These are phyloP conservation scores for Martiniozyma asiatica DNA, from an alignment of 1,139 yeast species.

Conservation along the genomic window DNA sequence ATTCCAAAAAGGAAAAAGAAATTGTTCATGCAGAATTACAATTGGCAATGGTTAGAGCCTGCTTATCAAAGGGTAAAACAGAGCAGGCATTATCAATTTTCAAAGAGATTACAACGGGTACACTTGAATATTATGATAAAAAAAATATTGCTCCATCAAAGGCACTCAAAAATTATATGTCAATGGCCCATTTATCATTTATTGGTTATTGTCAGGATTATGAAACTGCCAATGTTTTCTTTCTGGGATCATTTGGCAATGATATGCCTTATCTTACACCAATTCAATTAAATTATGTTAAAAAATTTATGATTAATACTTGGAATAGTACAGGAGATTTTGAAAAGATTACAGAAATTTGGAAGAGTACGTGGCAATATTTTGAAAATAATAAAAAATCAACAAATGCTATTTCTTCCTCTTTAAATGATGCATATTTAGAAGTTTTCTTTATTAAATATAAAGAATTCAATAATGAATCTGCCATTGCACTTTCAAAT, in stretches of 20 bases:
- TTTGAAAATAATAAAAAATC: constrained; percentile 41
- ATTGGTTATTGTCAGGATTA: constrained; percentile 72
- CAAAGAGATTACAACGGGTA: constrained; percentile 26
- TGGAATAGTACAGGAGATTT: constrained; percentile 46
- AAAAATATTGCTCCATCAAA: constrained; percentile 13
- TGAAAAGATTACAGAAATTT: constrained; percentile 45
- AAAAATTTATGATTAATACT: constrained; percentile 52
- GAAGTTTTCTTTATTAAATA: constrained; percentile 52
- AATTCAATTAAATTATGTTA: constrained; percentile 66
- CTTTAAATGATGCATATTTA: constrained; percentile 59
- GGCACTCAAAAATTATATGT: constrained; percentile 30
- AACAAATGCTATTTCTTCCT: constrained; percentile 50
- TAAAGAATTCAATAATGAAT: constrained; percentile 43
- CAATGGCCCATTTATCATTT: constrained; percentile 64
- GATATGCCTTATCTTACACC: constrained; percentile 62
- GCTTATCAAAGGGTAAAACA: constrained; percentile 35
- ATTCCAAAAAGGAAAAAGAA: constrained; percentile 17
- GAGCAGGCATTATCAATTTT: constrained; percentile 39
- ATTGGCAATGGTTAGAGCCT: constrained; percentile 49
- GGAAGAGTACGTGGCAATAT: constrained; percentile 48
- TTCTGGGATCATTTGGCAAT: constrained; percentile 51
- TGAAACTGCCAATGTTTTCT: constrained; percentile 59
- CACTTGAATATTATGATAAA: constrained; percentile 21
- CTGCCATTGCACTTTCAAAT: constrained; percentile 45
- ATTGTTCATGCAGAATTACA: constrained; percentile 35